Percentiles rank a stretch among this genome's conserved stretches.
These are phyloP conservation scores for Acanthamoeba sp. DNA, from an alignment of 208 protist genomes.

Conservation along the genomic window DNA sequence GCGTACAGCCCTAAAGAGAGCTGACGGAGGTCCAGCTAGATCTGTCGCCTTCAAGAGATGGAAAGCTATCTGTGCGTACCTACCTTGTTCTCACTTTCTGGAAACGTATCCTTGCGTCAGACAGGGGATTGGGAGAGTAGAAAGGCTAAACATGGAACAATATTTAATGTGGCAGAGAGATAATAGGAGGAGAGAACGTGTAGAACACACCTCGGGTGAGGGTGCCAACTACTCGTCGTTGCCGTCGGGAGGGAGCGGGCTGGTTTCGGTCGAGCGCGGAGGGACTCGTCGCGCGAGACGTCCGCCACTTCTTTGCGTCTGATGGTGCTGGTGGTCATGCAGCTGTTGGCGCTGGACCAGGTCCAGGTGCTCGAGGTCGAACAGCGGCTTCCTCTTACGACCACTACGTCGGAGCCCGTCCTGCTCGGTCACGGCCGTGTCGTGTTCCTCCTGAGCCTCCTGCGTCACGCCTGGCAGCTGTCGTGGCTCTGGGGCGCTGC, in stretches of 20 bases:
- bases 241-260: neutral
- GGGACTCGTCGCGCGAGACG: no score
- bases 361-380: neutral
- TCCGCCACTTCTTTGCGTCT: neutral
- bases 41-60: no score
- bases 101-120: no score
- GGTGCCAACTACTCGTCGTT: neutral
- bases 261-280: neutral
- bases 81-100: no score
- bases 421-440: neutral
- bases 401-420: neutral
- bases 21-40: no score
- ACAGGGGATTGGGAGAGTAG: no score
- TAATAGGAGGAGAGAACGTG: no score
- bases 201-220: no score
- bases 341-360: neutral
- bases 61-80: no score
- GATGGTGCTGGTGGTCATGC: neutral
- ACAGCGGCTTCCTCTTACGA: neutral
- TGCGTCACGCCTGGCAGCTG: neutral
- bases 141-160: no score
- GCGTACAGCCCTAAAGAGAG: no score
- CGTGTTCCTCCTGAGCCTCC: neutral
- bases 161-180: no score
- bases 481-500: neutral